Conservation (phyloP, 306 rosid species). For the Biancaea sappan region DNA sequence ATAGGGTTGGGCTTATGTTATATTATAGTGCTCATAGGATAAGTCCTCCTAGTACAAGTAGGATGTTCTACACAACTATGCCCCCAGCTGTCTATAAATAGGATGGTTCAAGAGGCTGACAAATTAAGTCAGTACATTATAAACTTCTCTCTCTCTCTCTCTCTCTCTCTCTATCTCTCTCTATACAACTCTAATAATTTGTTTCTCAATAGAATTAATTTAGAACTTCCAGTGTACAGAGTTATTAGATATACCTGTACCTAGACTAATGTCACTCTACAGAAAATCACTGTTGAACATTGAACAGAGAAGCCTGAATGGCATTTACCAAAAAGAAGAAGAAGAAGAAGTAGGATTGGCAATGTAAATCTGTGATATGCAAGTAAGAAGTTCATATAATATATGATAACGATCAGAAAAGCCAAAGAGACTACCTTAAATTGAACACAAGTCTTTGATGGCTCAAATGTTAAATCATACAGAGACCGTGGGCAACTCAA, state of each 20-base stretch:
- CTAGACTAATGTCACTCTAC: slow-evolving; percentile 14
- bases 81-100: background rate
- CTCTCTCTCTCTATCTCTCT: background rate
- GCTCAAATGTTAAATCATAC: slow-evolving; percentile 80
- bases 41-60: background rate
- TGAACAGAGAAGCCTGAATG: slow-evolving; percentile 1
- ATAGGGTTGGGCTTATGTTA: background rate
- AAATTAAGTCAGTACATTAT: background rate
- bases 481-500: slow-evolving; percentile 73
- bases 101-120: background rate
- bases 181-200: slow-evolving; percentile 2
- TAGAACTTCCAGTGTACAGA: slow-evolving; percentile 27
- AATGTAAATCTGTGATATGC: background rate
- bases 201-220: slow-evolving; percentile 27
- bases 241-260: slow-evolving; percentile 28
- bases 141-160: background rate
- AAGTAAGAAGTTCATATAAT: background rate
- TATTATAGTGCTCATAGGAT: background rate
- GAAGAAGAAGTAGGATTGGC: background rate
- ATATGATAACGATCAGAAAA: slow-evolving; percentile 4
- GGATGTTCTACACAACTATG: background rate
- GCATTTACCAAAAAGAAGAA: background rate
- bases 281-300: slow-evolving; percentile 21
- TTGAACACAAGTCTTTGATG: slow-evolving; percentile 79
- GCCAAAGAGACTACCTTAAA: slow-evolving; percentile 70